Evolutionary conservation across 148 eudicot species (phyloP), one percentile per base, ranked within the genome.

Genomic region (Silene uniflora): DNA sequence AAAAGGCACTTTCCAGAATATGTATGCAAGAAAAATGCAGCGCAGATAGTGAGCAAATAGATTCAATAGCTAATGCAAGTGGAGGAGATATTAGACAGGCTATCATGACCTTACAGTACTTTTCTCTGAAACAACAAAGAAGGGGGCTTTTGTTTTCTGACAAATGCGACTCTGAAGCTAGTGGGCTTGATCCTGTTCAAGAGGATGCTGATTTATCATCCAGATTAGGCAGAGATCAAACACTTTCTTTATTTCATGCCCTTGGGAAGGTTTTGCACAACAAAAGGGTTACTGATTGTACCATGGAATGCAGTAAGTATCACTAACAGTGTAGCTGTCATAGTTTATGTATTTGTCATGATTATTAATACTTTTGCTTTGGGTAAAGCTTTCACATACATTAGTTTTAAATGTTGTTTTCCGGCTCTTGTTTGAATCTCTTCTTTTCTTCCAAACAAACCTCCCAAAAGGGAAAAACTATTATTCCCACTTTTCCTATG

Each of bases 11-110:
- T 79, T 76, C 88, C 32, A 87, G 83, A 84, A 87, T 95, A 83
- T 90, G 90, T 81, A 87, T 65, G 78, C 84, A 83, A 71, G 97
- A 95, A 86, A 85, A 77, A 9, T 78, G 80, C 74, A 83, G 79
- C 76, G 83, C 82, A 52, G 75, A 86, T 58, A 71, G 81, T 82
- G 93, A 86, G 81, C 87, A 90, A 75, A 75, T 91, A 67, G 91
- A 89, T 84, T 72, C 85, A 52, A 88, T 92, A 80, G 98, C 96
- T 63, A 89, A 87, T 83, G 86, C 90, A 73, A 88, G 97, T 84
- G 98, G 88, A 86, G 98, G 98, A 77, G 98, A 95, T 82, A 90
- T 95, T 70, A 88, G 98, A 82, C 86, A 90, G 61, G 98, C 97
- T 55, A 92, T 95, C 71, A 87, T 86, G 74, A 89, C 98, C 64